Evolutionary conservation across 805 yeast species (phyloP).

Genomic region (Candida xyloterini): DNA sequence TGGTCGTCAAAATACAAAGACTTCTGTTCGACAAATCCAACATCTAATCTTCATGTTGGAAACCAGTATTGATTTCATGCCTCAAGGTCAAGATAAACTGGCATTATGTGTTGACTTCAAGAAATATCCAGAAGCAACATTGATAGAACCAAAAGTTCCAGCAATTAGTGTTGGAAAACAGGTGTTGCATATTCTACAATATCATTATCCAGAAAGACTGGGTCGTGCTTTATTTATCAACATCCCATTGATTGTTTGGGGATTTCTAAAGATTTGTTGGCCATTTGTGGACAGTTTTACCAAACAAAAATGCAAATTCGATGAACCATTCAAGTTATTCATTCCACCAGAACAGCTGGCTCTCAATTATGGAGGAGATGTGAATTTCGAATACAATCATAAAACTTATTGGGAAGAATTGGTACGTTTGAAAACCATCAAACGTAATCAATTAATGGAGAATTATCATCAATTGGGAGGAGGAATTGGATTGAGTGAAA

Average conservation of each 20-base stretch:
- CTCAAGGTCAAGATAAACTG: conserved; percentile 90
- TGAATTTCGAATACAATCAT: conserved; percentile 83
- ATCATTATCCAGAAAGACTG: conserved; percentile 94
- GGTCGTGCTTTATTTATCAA: conserved; percentile 90
- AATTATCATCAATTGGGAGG: conserved; percentile 74
- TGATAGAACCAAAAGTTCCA: conserved; percentile 51
- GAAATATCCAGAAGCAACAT: conserved; percentile 54
- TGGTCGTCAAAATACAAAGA: conserved; percentile 96
- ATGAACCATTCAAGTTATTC: conserved; percentile 81
- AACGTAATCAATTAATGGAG: conserved; percentile 55
- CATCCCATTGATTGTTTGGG: conserved; percentile 94
- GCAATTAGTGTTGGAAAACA: conserved; percentile 84
- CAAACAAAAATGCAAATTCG: conserved; percentile 87
- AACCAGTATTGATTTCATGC: conserved; percentile 90
- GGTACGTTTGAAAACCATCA: conserved; percentile 53
- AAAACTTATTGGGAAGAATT: conserved; percentile 77
- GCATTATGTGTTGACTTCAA: conserved; percentile 92
- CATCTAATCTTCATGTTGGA: conserved; percentile 92
- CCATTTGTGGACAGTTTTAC: conserved; percentile 97
- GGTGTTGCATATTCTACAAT: conserved; percentile 86
- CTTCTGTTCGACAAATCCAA: conserved; percentile 86
- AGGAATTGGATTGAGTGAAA: conserved; percentile 75
- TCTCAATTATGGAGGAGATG: conserved; percentile 76
- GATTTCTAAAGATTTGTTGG: conserved; percentile 85
- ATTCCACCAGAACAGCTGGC: conserved; percentile 82